Conservation (phyloP, 1,284 basidiomycete species). For the Volvariella volvacea region DNA sequence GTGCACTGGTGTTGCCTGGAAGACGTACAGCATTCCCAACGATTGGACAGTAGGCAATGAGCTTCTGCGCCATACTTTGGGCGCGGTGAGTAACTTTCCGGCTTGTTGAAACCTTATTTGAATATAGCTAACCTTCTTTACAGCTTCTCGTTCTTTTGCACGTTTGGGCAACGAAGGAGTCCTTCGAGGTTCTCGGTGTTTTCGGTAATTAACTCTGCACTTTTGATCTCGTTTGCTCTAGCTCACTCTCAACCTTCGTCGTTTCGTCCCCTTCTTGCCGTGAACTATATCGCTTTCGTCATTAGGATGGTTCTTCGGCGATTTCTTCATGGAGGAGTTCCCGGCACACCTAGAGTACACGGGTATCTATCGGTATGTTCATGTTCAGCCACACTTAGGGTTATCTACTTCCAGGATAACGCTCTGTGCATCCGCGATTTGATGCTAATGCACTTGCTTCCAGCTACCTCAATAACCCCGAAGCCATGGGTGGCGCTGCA, state of each 20-base stretch:
- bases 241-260: not conserved
- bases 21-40: constrained; percentile 74
- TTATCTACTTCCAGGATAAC: not conserved
- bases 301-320: constrained; percentile 92
- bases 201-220: constrained; percentile 52
- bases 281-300: constrained; percentile 5
- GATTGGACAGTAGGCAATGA: constrained; percentile 91
- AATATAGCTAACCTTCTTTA: not conserved
- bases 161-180: constrained; percentile 86
- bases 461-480: constrained; percentile 92
- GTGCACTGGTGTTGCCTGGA: constrained; percentile 78
- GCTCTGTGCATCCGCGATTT: not conserved
- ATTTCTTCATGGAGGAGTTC: constrained; percentile 96
- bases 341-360: constrained; percentile 91
- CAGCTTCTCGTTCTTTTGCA: constrained; percentile 86
- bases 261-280: not conserved
- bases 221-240: constrained; percentile 1
- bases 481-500: constrained; percentile 91
- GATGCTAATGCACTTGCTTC: not conserved
- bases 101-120: constrained; percentile 8
- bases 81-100: constrained; percentile 48
- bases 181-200: constrained; percentile 87
- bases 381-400: constrained; percentile 4
- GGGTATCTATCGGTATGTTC: constrained; percentile 79
- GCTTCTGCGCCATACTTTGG: constrained; percentile 83